Conservation (phyloP, 1,284 basidiomycete species). For the Tilletia indica region DNA sequence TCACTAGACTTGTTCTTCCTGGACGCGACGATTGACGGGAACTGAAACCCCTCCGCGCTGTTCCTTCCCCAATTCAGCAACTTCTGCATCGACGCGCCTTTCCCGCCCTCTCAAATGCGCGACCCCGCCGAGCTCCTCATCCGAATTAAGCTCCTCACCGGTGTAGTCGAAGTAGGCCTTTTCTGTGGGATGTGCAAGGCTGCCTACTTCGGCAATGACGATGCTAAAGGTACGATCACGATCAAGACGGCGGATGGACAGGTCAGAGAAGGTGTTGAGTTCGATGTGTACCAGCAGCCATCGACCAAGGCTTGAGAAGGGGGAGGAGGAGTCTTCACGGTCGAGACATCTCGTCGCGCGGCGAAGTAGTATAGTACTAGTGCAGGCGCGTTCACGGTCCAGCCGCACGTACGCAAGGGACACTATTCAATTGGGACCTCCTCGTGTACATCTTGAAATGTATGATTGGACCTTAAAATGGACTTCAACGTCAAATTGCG, state of each 20-base stretch:
- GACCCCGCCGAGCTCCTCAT: constrained; percentile 41
- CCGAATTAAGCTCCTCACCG: constrained; percentile 63
- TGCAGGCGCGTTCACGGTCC: background rate
- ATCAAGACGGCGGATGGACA: constrained; percentile 42
- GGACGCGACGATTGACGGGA: background rate
- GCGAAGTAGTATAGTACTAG: background rate
- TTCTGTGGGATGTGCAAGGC: constrained; percentile 89
- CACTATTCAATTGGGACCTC: background rate
- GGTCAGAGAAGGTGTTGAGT: constrained; percentile 31
- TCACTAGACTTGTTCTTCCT: background rate
- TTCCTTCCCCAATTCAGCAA: constrained; percentile 24
- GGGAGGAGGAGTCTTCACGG: background rate
- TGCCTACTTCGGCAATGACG: constrained; percentile 86
- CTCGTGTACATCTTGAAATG: constrained; percentile 64
- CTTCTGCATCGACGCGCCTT: constrained; percentile 52
- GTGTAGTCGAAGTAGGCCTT: constrained; percentile 93
- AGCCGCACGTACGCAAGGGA: background rate
- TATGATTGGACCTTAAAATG: too few species aligned
- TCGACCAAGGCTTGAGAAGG: background rate
- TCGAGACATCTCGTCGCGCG: background rate
- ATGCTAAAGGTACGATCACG: constrained; percentile 40
- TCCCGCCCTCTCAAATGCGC: constrained; percentile 43
- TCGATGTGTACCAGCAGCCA: constrained; percentile 26
- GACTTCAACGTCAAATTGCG: too few species aligned
- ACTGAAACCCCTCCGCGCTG: background rate